Conservation (phyloP, 805 yeast genomes). For the Peterozyma toletana region DNA sequence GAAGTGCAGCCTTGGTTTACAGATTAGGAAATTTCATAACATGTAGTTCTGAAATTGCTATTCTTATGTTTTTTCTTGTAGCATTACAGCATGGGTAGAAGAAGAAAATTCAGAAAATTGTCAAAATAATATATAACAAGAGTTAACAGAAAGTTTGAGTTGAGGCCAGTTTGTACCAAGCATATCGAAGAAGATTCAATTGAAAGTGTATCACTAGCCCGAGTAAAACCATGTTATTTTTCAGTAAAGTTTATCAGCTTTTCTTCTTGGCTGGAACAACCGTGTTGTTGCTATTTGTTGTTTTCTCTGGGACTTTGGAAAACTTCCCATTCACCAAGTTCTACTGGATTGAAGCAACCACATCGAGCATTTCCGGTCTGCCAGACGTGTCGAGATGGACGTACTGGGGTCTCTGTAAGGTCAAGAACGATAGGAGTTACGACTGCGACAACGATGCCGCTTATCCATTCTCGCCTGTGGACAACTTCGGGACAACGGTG, state of each 20-base stretch:
- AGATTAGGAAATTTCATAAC: too few relatives aligned
- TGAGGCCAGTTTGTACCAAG: neutral
- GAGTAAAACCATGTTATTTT: constrained; percentile 31
- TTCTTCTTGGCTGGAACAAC: constrained; percentile 38
- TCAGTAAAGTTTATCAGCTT: constrained; percentile 37
- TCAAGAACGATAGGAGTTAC: constrained; percentile 20
- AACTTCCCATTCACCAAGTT: constrained; percentile 55
- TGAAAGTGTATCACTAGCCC: constrained; percentile 1
- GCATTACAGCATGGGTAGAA: too few relatives aligned
- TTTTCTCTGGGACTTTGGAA: constrained; percentile 57
- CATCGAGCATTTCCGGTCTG: constrained; percentile 45
- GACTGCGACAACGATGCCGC: constrained; percentile 40
- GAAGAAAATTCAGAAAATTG: too few relatives aligned
- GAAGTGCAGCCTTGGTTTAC: too few relatives aligned
- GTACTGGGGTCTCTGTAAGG: constrained; percentile 70
- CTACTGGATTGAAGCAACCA: constrained; percentile 69
- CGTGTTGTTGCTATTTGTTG: constrained; percentile 45
- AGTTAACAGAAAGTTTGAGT: constrained; percentile 2
- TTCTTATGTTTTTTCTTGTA: too few relatives aligned
- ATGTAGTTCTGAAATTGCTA: too few relatives aligned
- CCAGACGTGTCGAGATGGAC: constrained; percentile 62
- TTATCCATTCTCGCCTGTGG: constrained; percentile 66
- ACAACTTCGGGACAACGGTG: constrained; percentile 52
- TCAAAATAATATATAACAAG: neutral
- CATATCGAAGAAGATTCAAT: neutral